These are phyloP conservation scores for Aspergillus brunneoviolaceus DNA, from an alignment of 2,329 filamentous ascomycete genomes.

Conservation along the genomic window DNA sequence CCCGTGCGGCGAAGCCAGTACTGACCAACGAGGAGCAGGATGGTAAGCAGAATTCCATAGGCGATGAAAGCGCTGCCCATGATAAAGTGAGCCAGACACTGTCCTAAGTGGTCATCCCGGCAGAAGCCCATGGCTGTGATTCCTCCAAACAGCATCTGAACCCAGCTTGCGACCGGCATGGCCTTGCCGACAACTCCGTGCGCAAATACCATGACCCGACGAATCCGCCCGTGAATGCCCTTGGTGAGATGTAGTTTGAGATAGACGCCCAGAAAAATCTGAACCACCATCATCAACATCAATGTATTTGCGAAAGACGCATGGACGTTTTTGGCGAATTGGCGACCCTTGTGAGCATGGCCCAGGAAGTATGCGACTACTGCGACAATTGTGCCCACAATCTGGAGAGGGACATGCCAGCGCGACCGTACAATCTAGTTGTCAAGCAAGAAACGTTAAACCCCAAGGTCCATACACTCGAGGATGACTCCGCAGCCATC, in stretches of 20 bases:
- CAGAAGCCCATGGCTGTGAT: slow-evolving; percentile 93
- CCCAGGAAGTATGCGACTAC: slow-evolving; percentile 87
- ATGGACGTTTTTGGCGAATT: slow-evolving; percentile 82
- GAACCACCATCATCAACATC: slow-evolving; percentile 74
- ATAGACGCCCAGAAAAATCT: slow-evolving; percentile 80
- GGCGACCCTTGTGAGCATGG: slow-evolving; percentile 83
- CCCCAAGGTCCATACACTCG: not conserved
- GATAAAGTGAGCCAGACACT: slow-evolving; percentile 95
- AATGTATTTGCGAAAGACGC: slow-evolving; percentile 74
- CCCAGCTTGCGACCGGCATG: slow-evolving; percentile 84
- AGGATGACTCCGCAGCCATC: not conserved
- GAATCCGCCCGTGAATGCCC: slow-evolving; percentile 76
- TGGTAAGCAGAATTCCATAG: slow-evolving; percentile 84
- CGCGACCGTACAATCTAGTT: slow-evolving; percentile 77
- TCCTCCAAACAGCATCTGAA: slow-evolving; percentile 93
- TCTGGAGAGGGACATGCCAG: slow-evolving; percentile 92
- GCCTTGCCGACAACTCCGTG: slow-evolving; percentile 84
- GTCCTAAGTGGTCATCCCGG: slow-evolving; percentile 83
- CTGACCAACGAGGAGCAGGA: slow-evolving; percentile 85
- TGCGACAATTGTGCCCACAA: slow-evolving; percentile 70
- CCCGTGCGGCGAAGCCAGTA: slow-evolving; percentile 78
- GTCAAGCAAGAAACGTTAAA: not conserved
- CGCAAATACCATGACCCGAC: slow-evolving; percentile 66
- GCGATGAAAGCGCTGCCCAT: slow-evolving; percentile 97
- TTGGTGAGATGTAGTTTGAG: slow-evolving; percentile 85